Base-by-base conservation (phyloP, 2,329 filamentous ascomycete species). In the Anisogramma anomala region DNA sequence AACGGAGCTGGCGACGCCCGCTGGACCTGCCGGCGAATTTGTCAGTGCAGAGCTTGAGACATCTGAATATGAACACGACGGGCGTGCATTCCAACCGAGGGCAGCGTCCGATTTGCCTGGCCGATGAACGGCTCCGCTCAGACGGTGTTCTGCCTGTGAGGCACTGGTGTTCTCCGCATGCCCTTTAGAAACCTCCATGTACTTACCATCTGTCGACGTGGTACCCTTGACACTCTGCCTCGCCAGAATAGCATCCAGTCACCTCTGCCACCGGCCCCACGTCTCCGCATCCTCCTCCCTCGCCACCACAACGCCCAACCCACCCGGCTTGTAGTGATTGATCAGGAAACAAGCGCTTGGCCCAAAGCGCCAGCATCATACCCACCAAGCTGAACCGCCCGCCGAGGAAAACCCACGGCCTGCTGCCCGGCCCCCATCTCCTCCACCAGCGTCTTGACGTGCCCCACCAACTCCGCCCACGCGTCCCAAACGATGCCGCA, bases 281-380 rank as follows among this genome's bases (percentile, higher is more conserved):
- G 69, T 54, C 26, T 57, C 57, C 39, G 75, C 73, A 27, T 82
- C 72, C 6, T 67, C 62, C 73, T 70, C 43, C 50, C 13, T 51
- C 1, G 35, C 39, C 7, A 48, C 36, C 2, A 69, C 66, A 18
- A 75, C 61, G 0, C 66, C 68, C 2, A 67, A 49, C 0, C 73
- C 72, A 0, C 71, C 71, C 0, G 61, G 53, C 54, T 88, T 88
- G 55, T 81, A 88, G 48, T 84, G 70, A 50, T 88, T 81, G 49
- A 88, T 79, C 5, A 85, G 62, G n/a, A 65, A 82, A 88, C 15
- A 86, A 55, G 11, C 83, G 67, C 51, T 77, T 71, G 0, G 78
- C 77, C 82, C 82, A 88, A 0, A 83, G 83, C 27, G 77, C 82
- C 3, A 87, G 61, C 47, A 76, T 71, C 18, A 86, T 65, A 56